phyloP scores from a whole-genome alignment of 306 rosid species.

The Luffa aegyptiaca region DNA sequence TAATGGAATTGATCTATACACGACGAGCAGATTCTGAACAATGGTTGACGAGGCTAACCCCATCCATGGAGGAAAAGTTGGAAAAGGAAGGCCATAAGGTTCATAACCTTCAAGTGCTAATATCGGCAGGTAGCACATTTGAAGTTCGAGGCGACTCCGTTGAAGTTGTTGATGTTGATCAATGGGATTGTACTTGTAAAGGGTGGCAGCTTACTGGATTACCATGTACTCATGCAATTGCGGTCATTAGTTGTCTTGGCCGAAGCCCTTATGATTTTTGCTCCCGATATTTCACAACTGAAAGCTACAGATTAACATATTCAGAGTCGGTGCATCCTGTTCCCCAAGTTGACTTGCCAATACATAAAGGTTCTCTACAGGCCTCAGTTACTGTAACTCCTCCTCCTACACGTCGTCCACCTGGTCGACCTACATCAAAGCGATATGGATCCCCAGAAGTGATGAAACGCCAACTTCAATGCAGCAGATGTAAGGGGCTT shows the following conservation, averaged over 20 bases:
- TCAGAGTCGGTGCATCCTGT: constrained; percentile 60
- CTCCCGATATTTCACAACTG: constrained; percentile 67
- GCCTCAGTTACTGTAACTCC: constrained; percentile 63
- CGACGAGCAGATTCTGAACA: constrained; percentile 55
- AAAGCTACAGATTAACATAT: constrained; percentile 71
- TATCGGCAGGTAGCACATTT: constrained; percentile 48
- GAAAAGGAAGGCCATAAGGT: constrained; percentile 49
- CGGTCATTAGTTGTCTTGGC: constrained; percentile 49
- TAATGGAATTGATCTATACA: constrained; percentile 60
- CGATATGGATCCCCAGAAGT: constrained; percentile 54
- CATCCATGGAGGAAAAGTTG: constrained; percentile 85
- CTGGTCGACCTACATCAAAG: constrained; percentile 77
- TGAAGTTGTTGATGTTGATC: constrained; percentile 66
- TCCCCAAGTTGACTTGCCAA: constrained; percentile 30
- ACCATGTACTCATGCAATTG: constrained; percentile 83
- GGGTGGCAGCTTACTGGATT: constrained; percentile 78
- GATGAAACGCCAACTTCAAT: constrained; percentile 78
- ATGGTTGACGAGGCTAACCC: constrained; percentile 74
- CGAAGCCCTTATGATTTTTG: constrained; percentile 75
- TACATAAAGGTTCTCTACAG: constrained; percentile 36
- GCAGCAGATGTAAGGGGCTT: constrained; percentile 91
- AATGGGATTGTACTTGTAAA: constrained; percentile 88
- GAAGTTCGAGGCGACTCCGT: constrained; percentile 76
- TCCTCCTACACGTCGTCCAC: constrained; percentile 92
- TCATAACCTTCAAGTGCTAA: constrained; percentile 47